These are phyloP conservation scores for Fusarium sacchari DNA, from an alignment of 2,329 filamentous ascomycete genomes.

Conservation along the genomic window DNA sequence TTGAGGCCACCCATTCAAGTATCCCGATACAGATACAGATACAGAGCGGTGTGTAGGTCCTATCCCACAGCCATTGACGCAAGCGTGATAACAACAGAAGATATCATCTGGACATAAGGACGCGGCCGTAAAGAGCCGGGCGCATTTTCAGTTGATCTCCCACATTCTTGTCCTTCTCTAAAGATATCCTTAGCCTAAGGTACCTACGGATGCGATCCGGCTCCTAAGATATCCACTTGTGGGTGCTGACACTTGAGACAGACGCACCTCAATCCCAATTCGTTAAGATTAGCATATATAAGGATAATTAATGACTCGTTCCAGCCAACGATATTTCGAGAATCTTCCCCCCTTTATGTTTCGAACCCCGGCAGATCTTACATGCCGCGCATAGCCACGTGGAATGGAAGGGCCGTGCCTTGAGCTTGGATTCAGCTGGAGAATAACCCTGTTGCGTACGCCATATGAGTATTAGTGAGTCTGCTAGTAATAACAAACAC, in stretches of 20 bases:
- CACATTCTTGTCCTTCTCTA: background rate
- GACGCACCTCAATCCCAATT: background rate
- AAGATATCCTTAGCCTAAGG: background rate
- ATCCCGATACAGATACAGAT: background rate
- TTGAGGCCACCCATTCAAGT: slow-evolving; percentile 20
- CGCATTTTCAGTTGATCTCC: background rate
- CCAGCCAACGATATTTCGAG: background rate
- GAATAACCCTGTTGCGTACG: background rate
- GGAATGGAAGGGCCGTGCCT: background rate
- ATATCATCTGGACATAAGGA: background rate
- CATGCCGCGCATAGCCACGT: background rate
- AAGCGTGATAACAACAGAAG: background rate
- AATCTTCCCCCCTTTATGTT: background rate
- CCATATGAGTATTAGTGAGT: background rate
- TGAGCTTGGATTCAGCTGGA: background rate
- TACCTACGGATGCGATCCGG: background rate
- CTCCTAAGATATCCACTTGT: background rate
- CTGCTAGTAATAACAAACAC: background rate
- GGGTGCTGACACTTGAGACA: background rate
- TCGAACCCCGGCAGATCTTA: background rate
- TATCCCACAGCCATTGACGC: background rate
- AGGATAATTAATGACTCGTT: background rate
- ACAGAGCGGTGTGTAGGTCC: slow-evolving; percentile 7
- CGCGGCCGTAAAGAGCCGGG: background rate
- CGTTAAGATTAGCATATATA: background rate